Percentiles rank a stretch among this genome's conserved stretches.
Evolutionary conservation across 164 flowering plant species (phyloP).

Genomic region (Annona squamosa): DNA sequence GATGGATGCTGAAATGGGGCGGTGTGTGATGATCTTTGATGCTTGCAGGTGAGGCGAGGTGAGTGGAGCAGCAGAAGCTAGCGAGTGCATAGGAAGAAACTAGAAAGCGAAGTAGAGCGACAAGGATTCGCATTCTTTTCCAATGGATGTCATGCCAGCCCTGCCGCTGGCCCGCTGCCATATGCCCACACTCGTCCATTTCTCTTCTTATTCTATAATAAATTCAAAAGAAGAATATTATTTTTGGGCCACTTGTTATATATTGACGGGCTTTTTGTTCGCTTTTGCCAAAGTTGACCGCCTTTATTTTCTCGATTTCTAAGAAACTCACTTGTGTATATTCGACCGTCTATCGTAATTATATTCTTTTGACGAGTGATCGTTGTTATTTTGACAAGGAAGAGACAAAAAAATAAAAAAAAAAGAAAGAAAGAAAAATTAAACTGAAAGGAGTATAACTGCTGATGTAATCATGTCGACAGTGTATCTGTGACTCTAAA

Average conservation of each 20-base stretch:
- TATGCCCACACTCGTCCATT: too few relatives aligned
- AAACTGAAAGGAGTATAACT: too few relatives aligned
- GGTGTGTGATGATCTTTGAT: not conserved
- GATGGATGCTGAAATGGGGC: not conserved
- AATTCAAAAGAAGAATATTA: not conserved
- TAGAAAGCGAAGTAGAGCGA: not conserved
- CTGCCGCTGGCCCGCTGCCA: not conserved
- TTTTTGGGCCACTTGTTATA: not conserved
- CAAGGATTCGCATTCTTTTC: not conserved
- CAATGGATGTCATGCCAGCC: not conserved
- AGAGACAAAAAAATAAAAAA: too few relatives aligned
- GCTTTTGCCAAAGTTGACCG: slow-evolving; percentile 5
- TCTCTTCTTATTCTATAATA: not conserved
- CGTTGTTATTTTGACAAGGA: too few relatives aligned
- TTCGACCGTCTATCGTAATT: too few relatives aligned
- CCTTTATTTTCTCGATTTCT: not conserved
- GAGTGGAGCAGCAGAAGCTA: not conserved
- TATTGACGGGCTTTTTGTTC: not conserved
- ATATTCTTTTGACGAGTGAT: too few relatives aligned
- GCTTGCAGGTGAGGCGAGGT: not conserved
- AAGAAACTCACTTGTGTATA: not conserved
- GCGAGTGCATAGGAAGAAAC: too few relatives aligned
- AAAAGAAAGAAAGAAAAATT: too few relatives aligned
- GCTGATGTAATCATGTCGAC: too few relatives aligned
- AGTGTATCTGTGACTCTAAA: too few relatives aligned